A percentile compares a stretch with the other conserved stretches of the same genome.
Evolutionary conservation across 768 basidiomycete genomes (phyloP).

Genomic region (Candolleomyces eurysporus): DNA sequence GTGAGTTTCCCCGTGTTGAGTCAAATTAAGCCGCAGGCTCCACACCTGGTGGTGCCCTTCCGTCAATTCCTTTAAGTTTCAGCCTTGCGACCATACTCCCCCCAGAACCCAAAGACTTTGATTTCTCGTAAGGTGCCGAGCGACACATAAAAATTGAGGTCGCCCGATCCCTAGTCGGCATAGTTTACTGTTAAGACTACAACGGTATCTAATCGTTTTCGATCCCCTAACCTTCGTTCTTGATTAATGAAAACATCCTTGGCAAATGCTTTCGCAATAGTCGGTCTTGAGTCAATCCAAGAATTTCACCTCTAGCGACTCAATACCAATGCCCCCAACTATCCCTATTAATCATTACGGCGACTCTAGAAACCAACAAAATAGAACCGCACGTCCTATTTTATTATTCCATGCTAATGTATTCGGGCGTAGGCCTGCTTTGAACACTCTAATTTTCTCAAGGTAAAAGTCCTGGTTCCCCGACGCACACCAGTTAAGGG

Average conservation of each 20-base stretch:
- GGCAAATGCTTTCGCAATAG: constrained; percentile 25
- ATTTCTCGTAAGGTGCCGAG: constrained; percentile 83
- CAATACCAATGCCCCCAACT: constrained; percentile 83
- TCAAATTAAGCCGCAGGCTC: constrained; percentile 86
- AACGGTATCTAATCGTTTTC: constrained; percentile 83
- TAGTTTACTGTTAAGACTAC: constrained; percentile 85
- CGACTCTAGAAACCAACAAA: constrained; percentile 81
- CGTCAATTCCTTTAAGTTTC: constrained; percentile 85
- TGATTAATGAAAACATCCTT: constrained; percentile 44
- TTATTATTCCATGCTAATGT: constrained; percentile 83
- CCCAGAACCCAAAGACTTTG: constrained; percentile 80
- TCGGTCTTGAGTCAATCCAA: constrained; percentile 80
- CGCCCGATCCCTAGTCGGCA: constrained; percentile 76
- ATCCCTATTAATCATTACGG: constrained; percentile 82
- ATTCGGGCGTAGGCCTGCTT: constrained; percentile 70
- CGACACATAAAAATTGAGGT: constrained; percentile 68
- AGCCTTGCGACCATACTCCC: constrained; percentile 51
- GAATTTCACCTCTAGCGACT: constrained; percentile 84
- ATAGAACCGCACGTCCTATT: constrained; percentile 81
- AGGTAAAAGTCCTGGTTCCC: constrained; percentile 79
- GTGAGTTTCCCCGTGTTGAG: constrained; percentile 81
- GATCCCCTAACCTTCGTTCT: constrained; percentile 81
- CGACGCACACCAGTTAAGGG: constrained; percentile 63
- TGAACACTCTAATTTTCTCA: constrained; percentile 84
- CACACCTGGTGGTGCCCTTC: constrained; percentile 71